Evolutionary conservation across 192 early-diverging fungal genomes (phyloP), one percentile per base, ranked within the genome.

Genomic region (Coemansia sp.): DNA sequence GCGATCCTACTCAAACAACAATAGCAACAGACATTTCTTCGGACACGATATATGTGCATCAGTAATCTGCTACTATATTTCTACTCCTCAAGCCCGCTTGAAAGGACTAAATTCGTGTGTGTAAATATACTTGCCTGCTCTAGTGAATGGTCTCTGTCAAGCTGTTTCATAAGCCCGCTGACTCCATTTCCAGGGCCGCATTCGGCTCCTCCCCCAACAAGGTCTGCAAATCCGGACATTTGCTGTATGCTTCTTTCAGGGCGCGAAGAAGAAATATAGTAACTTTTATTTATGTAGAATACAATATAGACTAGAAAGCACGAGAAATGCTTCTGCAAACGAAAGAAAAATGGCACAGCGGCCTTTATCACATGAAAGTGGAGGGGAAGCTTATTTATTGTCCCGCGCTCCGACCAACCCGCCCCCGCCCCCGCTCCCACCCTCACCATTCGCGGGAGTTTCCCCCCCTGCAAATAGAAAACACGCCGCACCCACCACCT

Each of bases 101-200:
- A 6, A n/a, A 48, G n/a, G 15, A 3, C 4, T 5, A n/a, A 19
- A 5, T 11, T 48, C 7, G 4, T 15, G 11, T 17, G n/a, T 19
- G 3, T 29, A 17, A 55, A 43, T 48, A 23, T 75, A 71, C 73
- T 65, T 85, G 87, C 93, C 85, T 92, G 92, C 67, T 93, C 88
- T 7, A 91, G 81, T 7, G 90, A 91, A 40, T 86, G 82, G 71
- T 94, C 92, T 52, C 87, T 82, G 48, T 87, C 71, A 67, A 94
- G 85, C 70, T 89, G 90, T 71, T 96, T 94, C 83, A 89, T 87
- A 61, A 96, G 85, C 4, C 86, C 85, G 38, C 62, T 73, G 80
- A 94, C 85, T 14, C 91, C 85, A 66, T 92, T 96, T 15, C 82
- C 83, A n/a, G 88, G 89, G 7, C 89, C 89, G 63, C 90, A 91